Base-by-base conservation (phyloP, 768 basidiomycete genomes). In the Lyophyllum atratum region DNA sequence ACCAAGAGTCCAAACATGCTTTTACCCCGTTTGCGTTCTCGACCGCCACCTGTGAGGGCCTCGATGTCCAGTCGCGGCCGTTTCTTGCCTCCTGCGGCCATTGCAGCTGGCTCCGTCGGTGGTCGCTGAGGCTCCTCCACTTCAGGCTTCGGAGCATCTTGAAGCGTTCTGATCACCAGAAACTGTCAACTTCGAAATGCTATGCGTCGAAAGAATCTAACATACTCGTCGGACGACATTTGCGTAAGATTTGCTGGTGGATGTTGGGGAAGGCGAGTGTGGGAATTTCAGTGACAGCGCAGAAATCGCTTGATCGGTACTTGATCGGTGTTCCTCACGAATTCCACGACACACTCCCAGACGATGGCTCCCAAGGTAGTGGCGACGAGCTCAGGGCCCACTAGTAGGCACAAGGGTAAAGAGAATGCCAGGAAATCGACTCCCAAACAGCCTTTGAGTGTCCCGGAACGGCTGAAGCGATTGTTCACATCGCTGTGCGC, bases 1-100 rank as follows among this genome's bases (percentile, higher is more conserved):
- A 93, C 72, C 61, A 92, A 77, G 62, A 93, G 78, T 59, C 90
- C 92, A 76, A 93, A 90, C 88, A 92, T 90, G 75, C 83, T 85
- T 83, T 90, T 91, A 70, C 91, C 91, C 66, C 90, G 87, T 75
- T 89, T 92, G 66, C 88, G 83, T 71, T 89, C 88, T 65, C 86
- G 79, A 43, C 62, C 70, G 57, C 68, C 78, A 47, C 78, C 74
- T 49, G 63, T 44, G 57, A 75, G 75, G 42, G 69, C 70, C 56
- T 67, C 71, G 63, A 92, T 76, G 70, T 92, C 89, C 60, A 92
- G 78, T 66, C 87, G 84, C 58, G 90, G 90, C 56, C 90, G 85
- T 73, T 82, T 89, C 76, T 81, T 85, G 68, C 72, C 79, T 43
- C 69, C 69, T 29, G 68, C 63, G 40, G 74, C 71, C 68, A 77